A percentile compares a stretch with the other conserved stretches of the same genome.
Evolutionary conservation across 2,329 filamentous ascomycete genomes (phyloP).

Genomic region (Fusarium sp.): DNA sequence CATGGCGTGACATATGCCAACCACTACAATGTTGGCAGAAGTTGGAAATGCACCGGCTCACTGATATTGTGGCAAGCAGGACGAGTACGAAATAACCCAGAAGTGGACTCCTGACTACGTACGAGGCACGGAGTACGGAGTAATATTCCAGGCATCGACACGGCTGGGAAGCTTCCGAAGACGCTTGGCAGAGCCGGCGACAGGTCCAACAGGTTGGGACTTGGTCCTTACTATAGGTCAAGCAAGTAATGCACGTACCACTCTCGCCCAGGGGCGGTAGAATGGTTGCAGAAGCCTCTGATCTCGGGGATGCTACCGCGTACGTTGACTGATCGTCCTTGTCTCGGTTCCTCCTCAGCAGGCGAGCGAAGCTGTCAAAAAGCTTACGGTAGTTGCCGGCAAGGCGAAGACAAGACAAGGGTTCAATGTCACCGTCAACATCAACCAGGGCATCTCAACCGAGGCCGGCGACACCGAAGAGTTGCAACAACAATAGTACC

Average conservation of each 20-base stretch:
- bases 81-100: slow-evolving; percentile 11
- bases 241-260: slow-evolving; percentile 31
- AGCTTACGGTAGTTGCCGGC: slow-evolving; percentile 11
- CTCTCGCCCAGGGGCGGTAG: slow-evolving; percentile 1
- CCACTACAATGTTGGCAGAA: background rate
- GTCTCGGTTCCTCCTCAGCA: slow-evolving; percentile 7
- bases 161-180: background rate
- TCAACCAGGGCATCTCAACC: slow-evolving; percentile 20
- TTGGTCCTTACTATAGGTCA: slow-evolving; percentile 14
- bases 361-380: slow-evolving; percentile 12
- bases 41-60: background rate
- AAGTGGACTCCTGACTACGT: slow-evolving; percentile 1
- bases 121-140: background rate
- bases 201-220: slow-evolving; percentile 27
- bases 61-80: slow-evolving; percentile 2
- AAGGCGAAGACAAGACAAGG: slow-evolving; percentile 19
- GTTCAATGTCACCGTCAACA: slow-evolving; percentile 23
- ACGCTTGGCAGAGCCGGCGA: slow-evolving; percentile 21
- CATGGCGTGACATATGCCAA: slow-evolving; percentile 8
- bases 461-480: slow-evolving; percentile 18
- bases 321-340: slow-evolving; percentile 12
- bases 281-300: slow-evolving; percentile 13
- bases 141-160: slow-evolving; percentile 7
- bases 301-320: slow-evolving; percentile 22
- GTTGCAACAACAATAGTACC: slow-evolving; percentile 4